Base-by-base conservation (phyloP, 768 basidiomycete species). In the Lactifluus volemus region DNA sequence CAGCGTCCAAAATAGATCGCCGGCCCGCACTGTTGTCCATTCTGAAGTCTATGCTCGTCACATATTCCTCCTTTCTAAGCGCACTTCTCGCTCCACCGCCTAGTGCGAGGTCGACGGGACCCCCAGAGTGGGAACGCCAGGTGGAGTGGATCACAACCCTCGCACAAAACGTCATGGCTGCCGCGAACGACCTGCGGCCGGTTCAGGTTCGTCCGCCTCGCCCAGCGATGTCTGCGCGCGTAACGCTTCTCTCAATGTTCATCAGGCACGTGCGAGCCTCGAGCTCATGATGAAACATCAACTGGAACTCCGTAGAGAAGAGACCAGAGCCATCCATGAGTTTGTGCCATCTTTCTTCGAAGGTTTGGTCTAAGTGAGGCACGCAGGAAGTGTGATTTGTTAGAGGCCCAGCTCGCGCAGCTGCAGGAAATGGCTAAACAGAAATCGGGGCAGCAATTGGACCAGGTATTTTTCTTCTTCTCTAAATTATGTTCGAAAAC, bases 131-230 rank as follows among this genome's bases (percentile, higher is more conserved):
- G 88, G 80, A 83, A 55, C 76, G 81, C 53, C 82, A 86, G 57
- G 77, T 88, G 2, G 88, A 91, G 68, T 92, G 92, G 88, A 86
- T 94, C 55, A 84, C 80, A 11, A 77, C 89, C 2, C 80, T 92
- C 55, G 84, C 84, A 7, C 88, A 91, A 71, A 96, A 95, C 70
- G 79, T 96, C 59, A 90, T 94, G 83, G 89, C 86, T 14, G 88
- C 89, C 17, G 89, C 89, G 41, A 96, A 96, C 68, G 92, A 93
- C 67, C 73, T 95, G 53, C 82, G 93, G 29, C 92, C 92, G 0
- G 88, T 93, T 5, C 92, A 95, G 80, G 91, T 85, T 29, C n/a
- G n/a, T n/a, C n/a, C n/a, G n/a, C n/a, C n/a, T n/a, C 44, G 10
- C 12, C 10, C 11, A 21, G 12, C 6, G 29, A 49, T 15, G 49